Percentiles rank a stretch among this genome's conserved stretches.
phyloP scores from a whole-genome alignment of 345 rosid genomes.

The Eucalyptus tenuipes region DNA sequence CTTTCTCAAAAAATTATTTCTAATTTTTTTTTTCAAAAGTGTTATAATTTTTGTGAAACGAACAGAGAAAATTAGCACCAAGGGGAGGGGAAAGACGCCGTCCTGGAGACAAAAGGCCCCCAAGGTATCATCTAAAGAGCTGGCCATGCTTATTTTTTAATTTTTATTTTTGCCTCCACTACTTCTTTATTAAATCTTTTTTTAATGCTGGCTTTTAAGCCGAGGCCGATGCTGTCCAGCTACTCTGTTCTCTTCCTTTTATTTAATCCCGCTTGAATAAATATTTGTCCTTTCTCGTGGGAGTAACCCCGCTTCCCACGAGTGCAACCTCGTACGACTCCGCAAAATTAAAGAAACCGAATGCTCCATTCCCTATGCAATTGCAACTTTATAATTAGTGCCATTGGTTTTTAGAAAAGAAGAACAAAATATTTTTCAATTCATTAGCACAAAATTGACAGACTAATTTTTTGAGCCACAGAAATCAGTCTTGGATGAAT shows the following conservation, averaged over 20 bases:
- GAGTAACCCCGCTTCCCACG: neutral
- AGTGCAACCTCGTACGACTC: neutral
- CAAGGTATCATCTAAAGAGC: neutral
- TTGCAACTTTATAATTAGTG: neutral
- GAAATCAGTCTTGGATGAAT: accelerated
- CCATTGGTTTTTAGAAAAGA: neutral
- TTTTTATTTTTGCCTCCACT: neutral
- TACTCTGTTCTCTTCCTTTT: neutral
- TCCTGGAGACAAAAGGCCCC: neutral
- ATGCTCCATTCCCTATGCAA: too few species aligned
- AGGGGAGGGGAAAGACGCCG: too few species aligned
- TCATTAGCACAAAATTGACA: accelerated
- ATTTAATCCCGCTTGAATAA: neutral
- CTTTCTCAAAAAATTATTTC: too few species aligned
- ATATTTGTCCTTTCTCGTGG: neutral
- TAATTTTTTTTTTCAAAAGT: too few species aligned
- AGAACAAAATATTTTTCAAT: neutral
- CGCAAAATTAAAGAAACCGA: neutral
- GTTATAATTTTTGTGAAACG: too few species aligned
- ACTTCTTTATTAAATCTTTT: accelerated
- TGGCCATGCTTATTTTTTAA: neutral
- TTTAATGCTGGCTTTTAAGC: too few species aligned
- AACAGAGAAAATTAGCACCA: too few species aligned
- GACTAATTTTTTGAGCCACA: accelerated
- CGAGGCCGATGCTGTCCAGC: neutral